A percentile compares a stretch with the other conserved stretches of the same genome.
phyloP scores from a whole-genome alignment of 768 basidiomycete species.

The Rhizopogon rudus region DNA sequence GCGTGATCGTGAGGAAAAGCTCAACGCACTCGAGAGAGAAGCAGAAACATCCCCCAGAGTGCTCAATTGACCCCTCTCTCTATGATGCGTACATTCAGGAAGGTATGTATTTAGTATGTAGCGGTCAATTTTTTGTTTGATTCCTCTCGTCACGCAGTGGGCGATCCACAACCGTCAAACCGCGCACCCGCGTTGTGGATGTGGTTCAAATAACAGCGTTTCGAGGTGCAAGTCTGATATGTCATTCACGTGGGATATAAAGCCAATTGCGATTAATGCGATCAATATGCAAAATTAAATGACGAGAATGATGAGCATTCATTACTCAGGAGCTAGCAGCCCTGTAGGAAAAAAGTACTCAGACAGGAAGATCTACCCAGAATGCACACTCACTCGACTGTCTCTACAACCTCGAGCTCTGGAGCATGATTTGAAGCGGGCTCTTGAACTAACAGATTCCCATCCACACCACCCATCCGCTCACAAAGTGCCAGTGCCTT shows the following conservation, averaged over 20 bases:
- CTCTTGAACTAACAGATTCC: constrained; percentile 11
- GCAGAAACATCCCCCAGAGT: not conserved
- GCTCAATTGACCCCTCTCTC: not conserved
- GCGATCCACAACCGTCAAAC: not conserved
- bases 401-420: constrained; percentile 2
- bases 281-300: not conserved
- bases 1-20: constrained; percentile 9
- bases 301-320: not conserved
- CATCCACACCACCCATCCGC: constrained; percentile 24
- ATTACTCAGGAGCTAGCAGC: not conserved
- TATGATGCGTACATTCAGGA: not conserved
- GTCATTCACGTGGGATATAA: not conserved
- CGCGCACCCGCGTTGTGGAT: not conserved
- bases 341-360: not conserved
- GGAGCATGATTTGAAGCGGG: not conserved
- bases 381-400: constrained; percentile 16
- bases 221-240: not conserved
- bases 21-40: constrained; percentile 3
- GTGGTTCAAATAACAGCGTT: too few relatives aligned
- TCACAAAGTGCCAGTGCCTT: constrained; percentile 22
- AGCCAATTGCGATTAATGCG: not conserved
- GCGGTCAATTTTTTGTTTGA: not conserved
- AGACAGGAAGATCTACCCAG: not conserved
- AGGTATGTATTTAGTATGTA: not conserved
- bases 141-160: not conserved